phyloP scores from a whole-genome alignment of 352 stramenopile genomes.

The Phytophthora citrophthora region DNA sequence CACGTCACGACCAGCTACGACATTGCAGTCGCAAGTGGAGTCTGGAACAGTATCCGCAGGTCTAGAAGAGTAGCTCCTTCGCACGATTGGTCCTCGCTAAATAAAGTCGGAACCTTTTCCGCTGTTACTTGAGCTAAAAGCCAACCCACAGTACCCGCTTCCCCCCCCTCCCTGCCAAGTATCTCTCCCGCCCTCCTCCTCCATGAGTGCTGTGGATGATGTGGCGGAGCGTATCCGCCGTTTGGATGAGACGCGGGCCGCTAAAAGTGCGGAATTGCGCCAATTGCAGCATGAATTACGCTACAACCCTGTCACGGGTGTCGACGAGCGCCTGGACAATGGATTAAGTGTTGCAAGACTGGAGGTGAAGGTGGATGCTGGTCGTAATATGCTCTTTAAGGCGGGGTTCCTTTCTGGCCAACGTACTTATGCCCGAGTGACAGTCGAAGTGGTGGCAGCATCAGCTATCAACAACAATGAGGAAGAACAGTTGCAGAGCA shows the following conservation, averaged over 20 bases:
- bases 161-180: neutral
- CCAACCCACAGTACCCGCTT: neutral
- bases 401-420: conserved; percentile 56
- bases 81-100: conserved; percentile 13
- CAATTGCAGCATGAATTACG: conserved; percentile 50
- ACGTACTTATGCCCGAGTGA: conserved; percentile 58
- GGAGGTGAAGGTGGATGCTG: conserved; percentile 49
- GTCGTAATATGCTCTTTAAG: conserved; percentile 54
- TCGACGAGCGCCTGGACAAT: conserved; percentile 58
- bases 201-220: conserved; percentile 75
- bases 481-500: conserved; percentile 13
- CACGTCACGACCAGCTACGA: neutral
- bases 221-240: conserved; percentile 61
- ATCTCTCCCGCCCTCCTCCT: neutral
- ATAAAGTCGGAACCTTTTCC: conserved; percentile 26
- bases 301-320: conserved; percentile 52
- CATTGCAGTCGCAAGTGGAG: too few species aligned
- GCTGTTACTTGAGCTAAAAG: neutral
- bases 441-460: conserved; percentile 34
- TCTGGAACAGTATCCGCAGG: too few species aligned
- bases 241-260: conserved; percentile 54
- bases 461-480: conserved; percentile 6
- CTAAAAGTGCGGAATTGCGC: conserved; percentile 50
- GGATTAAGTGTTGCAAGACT: conserved; percentile 52
- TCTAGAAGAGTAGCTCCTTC: too few species aligned